Conservation (phyloP, 495 filamentous ascomycete species). For the Penicillium robsamsonii region DNA sequence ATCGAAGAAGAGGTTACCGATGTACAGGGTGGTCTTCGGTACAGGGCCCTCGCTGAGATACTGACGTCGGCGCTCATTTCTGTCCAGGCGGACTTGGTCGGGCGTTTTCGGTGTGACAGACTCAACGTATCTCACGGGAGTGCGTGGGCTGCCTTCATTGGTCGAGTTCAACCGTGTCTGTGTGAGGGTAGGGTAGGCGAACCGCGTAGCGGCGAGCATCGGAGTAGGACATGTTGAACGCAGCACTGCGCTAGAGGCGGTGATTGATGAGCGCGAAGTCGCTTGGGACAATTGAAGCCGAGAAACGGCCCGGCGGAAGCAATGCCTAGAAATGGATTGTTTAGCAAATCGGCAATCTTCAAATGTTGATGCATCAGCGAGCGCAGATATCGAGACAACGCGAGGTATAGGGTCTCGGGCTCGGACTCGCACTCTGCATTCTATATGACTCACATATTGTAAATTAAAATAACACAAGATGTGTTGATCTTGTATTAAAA, state of each 20-base stretch:
- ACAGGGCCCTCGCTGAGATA: constrained; percentile 5
- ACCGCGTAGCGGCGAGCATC: not conserved
- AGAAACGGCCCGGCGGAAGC: constrained; percentile 53
- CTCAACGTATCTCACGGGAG: not conserved
- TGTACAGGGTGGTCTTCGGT: constrained; percentile 56
- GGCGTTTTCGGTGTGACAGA: not conserved
- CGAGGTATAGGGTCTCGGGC: not conserved
- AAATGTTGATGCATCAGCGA: not conserved
- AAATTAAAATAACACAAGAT: not conserved
- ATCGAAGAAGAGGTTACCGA: constrained; percentile 88
- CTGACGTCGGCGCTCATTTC: not conserved
- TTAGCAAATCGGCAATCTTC: constrained; percentile 12
- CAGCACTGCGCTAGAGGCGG: not conserved
- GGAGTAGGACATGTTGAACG: constrained; percentile 11
- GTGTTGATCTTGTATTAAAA: not conserved
- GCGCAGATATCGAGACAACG: not conserved
- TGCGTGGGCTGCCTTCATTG: not conserved
- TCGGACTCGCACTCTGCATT: not conserved
- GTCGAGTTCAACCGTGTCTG: constrained; percentile 25
- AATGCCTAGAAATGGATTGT: constrained; percentile 33
- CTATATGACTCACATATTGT: not conserved
- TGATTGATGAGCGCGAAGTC: constrained; percentile 2
- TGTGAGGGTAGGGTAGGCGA: constrained; percentile 5
- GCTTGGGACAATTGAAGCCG: constrained; percentile 41
- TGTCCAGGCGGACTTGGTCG: not conserved